A percentile compares a stretch with the other conserved stretches of the same genome.
phyloP scores from a whole-genome alignment of 345 rosid genomes.

The Pistacia vera region DNA sequence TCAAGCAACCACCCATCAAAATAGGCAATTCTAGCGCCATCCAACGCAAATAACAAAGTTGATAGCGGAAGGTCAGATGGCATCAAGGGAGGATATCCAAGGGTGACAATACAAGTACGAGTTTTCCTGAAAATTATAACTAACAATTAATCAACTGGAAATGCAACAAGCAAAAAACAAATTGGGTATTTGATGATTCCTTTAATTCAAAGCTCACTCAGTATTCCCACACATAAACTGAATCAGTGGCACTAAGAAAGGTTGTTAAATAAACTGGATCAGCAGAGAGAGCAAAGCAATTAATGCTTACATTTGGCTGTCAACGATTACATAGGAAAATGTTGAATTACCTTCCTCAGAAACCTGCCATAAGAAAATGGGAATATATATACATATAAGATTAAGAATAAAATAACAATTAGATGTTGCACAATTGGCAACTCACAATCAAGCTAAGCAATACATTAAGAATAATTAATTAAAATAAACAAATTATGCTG shows the following conservation, averaged over 20 bases:
- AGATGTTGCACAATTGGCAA: too few relatives aligned
- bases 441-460: too few relatives aligned
- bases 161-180: background rate
- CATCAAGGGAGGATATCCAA: slow-evolving; percentile 70
- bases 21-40: slow-evolving; percentile 62
- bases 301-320: slow-evolving; percentile 69
- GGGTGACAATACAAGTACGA: slow-evolving; percentile 90
- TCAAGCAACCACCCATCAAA: slow-evolving; percentile 73
- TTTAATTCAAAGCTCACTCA: slow-evolving; percentile 8
- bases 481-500: too few relatives aligned
- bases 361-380: slow-evolving; percentile 47
- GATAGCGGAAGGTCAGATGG: slow-evolving; percentile 59
- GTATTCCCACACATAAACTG: background rate
- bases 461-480: too few relatives aligned
- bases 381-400: background rate
- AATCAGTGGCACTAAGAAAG: background rate
- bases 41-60: slow-evolving; percentile 55
- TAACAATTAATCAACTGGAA: slow-evolving; percentile 7
- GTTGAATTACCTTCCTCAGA: slow-evolving; percentile 77
- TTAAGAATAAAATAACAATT: too few relatives aligned
- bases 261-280: background rate
- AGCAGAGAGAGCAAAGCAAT: background rate
- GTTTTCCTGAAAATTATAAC: slow-evolving; percentile 61
- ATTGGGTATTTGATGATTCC: slow-evolving; percentile 1
- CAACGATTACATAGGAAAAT: slow-evolving; percentile 82